These are phyloP conservation scores for Xerocomus nothofagi DNA, from an alignment of 1,284 basidiomycete species.

Conservation along the genomic window DNA sequence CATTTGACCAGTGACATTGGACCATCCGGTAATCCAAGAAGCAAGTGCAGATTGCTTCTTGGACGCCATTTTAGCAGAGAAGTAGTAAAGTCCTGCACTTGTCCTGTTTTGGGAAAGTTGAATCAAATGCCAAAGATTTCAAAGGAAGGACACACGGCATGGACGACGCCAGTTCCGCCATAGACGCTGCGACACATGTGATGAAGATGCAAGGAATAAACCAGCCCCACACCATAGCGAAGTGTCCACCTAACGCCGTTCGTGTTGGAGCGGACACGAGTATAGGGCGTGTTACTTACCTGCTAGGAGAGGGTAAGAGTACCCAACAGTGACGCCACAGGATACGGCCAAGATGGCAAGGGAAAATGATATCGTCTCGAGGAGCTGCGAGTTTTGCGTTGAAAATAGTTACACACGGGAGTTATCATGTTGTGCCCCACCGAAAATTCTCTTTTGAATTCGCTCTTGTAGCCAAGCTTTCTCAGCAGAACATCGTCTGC, in stretches of 20 bases:
- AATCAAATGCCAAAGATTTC: background rate
- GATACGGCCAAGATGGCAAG: conserved; percentile 75
- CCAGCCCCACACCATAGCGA: conserved; percentile 76
- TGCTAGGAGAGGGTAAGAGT: conserved; percentile 57
- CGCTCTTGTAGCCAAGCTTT: conserved; percentile 67
- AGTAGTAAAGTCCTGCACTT: conserved; percentile 69
- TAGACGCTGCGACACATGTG: conserved; percentile 56
- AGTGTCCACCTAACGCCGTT: conserved; percentile 53
- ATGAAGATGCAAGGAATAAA: conserved; percentile 68
- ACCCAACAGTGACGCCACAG: conserved; percentile 60
- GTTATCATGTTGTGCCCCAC: conserved; percentile 33
- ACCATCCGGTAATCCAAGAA: conserved; percentile 68
- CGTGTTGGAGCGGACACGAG: background rate
- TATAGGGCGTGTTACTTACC: conserved; percentile 36
- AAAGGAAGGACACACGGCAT: conserved; percentile 60
- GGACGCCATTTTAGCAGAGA: conserved; percentile 66
- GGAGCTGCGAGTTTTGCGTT: conserved; percentile 36
- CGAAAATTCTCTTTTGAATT: conserved; percentile 74
- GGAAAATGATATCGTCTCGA: conserved; percentile 64
- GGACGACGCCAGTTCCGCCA: conserved; percentile 68
- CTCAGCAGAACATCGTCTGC: conserved; percentile 56
- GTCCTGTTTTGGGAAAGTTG: conserved; percentile 40
- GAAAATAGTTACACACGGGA: background rate
- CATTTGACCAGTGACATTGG: conserved; percentile 54
- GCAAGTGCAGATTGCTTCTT: conserved; percentile 54